Evolutionary conservation across 768 basidiomycete genomes (phyloP).

Genomic region (Lactarius evosmus): DNA sequence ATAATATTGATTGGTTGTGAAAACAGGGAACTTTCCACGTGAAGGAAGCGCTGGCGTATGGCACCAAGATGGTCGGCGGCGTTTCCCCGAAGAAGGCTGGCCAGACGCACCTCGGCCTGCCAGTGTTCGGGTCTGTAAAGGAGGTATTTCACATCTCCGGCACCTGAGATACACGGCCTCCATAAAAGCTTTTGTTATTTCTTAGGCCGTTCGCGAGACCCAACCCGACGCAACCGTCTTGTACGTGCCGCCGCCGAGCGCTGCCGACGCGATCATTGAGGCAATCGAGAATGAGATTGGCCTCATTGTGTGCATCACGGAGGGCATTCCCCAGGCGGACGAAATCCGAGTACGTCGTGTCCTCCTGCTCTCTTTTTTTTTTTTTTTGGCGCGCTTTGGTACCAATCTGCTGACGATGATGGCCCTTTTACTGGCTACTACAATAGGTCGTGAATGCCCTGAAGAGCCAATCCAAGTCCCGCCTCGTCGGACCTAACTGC

Average conservation of each 20-base stretch:
- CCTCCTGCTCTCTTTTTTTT: neutral
- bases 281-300: constrained; percentile 98
- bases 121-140: constrained; percentile 87
- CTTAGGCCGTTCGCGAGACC: constrained; percentile 80
- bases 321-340: constrained; percentile 96
- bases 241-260: constrained; percentile 96
- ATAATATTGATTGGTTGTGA: neutral
- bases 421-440: neutral
- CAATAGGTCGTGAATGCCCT: constrained; percentile 86
- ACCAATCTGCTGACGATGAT: neutral
- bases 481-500: constrained; percentile 98
- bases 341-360: constrained; percentile 73
- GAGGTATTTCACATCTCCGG: constrained; percentile 54
- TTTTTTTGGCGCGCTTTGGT: neutral
- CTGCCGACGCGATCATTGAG: constrained; percentile 96
- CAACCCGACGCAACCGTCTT: constrained; percentile 92
- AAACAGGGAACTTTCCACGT: constrained; percentile 93
- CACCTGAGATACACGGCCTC: neutral
- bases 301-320: constrained; percentile 96
- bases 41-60: constrained; percentile 88
- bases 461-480: constrained; percentile 88
- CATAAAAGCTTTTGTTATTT: constrained; percentile 12
- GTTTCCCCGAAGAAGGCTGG: constrained; percentile 97
- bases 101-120: constrained; percentile 89
- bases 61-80: constrained; percentile 97